Evolutionary conservation across 2,329 filamentous ascomycete genomes (phyloP).

Genomic region (Hortaea sp.): DNA sequence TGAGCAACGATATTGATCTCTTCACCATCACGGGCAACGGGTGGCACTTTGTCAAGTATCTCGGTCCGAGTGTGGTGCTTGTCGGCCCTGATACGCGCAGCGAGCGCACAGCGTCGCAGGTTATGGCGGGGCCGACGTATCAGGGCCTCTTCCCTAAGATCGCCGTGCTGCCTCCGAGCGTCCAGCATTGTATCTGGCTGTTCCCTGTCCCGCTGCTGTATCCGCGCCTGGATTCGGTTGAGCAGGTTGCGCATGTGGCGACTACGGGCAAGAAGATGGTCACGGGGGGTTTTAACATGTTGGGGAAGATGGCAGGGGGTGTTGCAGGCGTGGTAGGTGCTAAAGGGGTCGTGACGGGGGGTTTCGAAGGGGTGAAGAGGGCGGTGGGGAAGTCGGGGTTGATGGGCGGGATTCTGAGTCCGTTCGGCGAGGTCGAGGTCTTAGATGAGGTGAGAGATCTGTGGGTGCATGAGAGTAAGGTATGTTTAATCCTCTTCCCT

Average conservation of each 20-base stretch:
- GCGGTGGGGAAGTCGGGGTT: constrained; percentile 90
- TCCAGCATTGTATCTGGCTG: constrained; percentile 97
- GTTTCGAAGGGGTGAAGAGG: constrained; percentile 91
- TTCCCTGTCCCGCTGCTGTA: constrained; percentile 84
- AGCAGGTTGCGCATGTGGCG: constrained; percentile 82
- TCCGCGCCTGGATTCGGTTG: constrained; percentile 80
- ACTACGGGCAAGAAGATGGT: constrained; percentile 89
- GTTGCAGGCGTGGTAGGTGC: constrained; percentile 93
- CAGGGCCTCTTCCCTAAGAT: constrained; percentile 96
- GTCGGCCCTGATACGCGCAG: constrained; percentile 87
- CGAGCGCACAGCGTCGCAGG: constrained; percentile 79
- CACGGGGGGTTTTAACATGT: constrained; percentile 89
- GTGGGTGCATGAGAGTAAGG: constrained; percentile 96
- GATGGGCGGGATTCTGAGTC: constrained; percentile 91
- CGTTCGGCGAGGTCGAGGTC: constrained; percentile 91
- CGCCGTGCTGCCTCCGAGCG: constrained; percentile 76
- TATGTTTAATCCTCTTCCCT: constrained; percentile 22
- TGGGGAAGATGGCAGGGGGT: constrained; percentile 89
- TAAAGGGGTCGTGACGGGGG: constrained; percentile 82
- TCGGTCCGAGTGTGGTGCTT: constrained; percentile 82
- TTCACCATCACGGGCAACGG: constrained; percentile 96
- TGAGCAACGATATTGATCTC: constrained; percentile 77
- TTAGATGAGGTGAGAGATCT: constrained; percentile 90
- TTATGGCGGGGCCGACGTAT: constrained; percentile 92
- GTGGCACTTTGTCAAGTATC: constrained; percentile 97